Conservation (phyloP, 2,329 filamentous ascomycete species). For the Cladosporium sp. region DNA sequence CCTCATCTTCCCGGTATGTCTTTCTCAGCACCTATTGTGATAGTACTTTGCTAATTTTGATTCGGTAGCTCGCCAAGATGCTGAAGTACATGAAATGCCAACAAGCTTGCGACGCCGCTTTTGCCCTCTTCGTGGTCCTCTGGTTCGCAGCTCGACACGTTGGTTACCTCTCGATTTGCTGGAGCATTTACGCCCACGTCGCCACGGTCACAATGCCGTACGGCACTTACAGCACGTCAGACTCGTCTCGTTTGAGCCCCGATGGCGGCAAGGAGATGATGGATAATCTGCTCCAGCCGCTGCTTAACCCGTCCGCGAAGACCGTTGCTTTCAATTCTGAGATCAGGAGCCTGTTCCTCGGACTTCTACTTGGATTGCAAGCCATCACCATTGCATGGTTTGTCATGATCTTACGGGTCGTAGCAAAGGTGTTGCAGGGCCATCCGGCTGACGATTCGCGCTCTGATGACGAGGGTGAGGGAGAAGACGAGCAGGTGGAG, state of each 20-base stretch:
- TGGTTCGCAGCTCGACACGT: constrained; percentile 85
- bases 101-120: constrained; percentile 73
- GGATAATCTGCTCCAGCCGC: constrained; percentile 67
- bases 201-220: constrained; percentile 55
- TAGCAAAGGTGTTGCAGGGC: constrained; percentile 72
- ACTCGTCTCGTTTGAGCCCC: constrained; percentile 51
- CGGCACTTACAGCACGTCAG: constrained; percentile 65
- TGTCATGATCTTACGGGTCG: constrained; percentile 78
- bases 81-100: constrained; percentile 83
- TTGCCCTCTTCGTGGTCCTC: constrained; percentile 77
- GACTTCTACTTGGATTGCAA: constrained; percentile 73
- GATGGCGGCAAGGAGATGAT: constrained; percentile 41
- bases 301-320: constrained; percentile 62
- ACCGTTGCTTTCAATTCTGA: constrained; percentile 73
- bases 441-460: constrained; percentile 77
- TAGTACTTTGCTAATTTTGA: neutral
- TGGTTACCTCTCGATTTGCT: constrained; percentile 73
- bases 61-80: constrained; percentile 63
- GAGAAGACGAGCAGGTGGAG: constrained; percentile 58
- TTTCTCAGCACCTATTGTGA: neutral
- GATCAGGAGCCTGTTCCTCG: constrained; percentile 73
- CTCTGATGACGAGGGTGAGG: constrained; percentile 70
- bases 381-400: constrained; percentile 83
- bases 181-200: constrained; percentile 70
- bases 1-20: constrained; percentile 73